These are phyloP conservation scores for Neurospora sp. DNA, from an alignment of 495 filamentous ascomycete species.

Conservation along the genomic window DNA sequence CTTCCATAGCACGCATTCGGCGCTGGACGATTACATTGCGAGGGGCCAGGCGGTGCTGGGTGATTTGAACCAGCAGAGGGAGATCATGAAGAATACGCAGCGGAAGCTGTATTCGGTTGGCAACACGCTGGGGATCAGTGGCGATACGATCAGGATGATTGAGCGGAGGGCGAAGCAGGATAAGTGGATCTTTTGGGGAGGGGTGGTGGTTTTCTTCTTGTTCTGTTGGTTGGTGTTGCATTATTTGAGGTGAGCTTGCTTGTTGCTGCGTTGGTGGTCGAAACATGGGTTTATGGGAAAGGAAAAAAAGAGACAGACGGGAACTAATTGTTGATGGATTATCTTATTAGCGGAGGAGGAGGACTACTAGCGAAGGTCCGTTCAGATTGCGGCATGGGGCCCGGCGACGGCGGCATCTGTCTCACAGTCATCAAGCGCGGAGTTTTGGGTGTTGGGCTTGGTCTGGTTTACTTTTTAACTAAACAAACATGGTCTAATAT, in stretches of 20 bases:
- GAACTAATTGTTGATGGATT: background rate
- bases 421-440: background rate
- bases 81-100: conserved; percentile 92
- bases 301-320: background rate
- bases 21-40: conserved; percentile 90
- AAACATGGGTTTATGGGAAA: background rate
- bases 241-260: conserved; percentile 54
- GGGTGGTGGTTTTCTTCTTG: conserved; percentile 77
- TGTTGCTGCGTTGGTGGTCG: background rate
- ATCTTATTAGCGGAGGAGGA: background rate
- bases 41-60: conserved; percentile 81
- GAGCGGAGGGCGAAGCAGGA: conserved; percentile 87
- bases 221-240: conserved; percentile 88
- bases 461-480: background rate
- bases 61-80: conserved; percentile 80
- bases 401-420: background rate
- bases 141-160: conserved; percentile 93
- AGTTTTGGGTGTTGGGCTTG: background rate
- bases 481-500: background rate
- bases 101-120: conserved; percentile 81
- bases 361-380: background rate
- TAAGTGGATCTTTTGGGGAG: conserved; percentile 94
- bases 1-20: conserved; percentile 62
- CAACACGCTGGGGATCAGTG: conserved; percentile 86
- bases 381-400: background rate